These are phyloP conservation scores for Gryganskiella cystojenkinii DNA, from an alignment of 192 early-diverging fungal species.

Conservation along the genomic window DNA sequence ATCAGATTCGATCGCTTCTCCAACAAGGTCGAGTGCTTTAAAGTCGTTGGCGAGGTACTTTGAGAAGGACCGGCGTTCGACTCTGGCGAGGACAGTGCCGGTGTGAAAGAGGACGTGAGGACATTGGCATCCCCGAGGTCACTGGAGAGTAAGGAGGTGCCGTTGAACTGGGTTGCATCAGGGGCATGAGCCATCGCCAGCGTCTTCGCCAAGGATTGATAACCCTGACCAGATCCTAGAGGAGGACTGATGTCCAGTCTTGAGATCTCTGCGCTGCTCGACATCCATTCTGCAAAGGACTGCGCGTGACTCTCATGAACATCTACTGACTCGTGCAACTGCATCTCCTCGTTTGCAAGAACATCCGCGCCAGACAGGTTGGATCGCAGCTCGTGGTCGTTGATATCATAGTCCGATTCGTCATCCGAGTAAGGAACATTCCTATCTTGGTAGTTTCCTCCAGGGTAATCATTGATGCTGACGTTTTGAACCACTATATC, in stretches of 20 bases:
- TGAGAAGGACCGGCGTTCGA: constrained; percentile 4
- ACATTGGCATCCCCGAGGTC: constrained; percentile 14
- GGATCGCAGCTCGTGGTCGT: constrained; percentile 15
- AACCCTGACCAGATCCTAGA: background rate
- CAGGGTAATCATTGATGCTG: constrained; percentile 17
- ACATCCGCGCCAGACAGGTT: constrained; percentile 16
- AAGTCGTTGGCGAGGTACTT: constrained; percentile 8
- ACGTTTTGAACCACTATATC: constrained; percentile 47
- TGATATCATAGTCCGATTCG: constrained; percentile 11
- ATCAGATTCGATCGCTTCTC: constrained; percentile 34
- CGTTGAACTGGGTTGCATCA: background rate
- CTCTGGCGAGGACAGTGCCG: constrained; percentile 27
- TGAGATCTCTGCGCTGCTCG: constrained; percentile 50
- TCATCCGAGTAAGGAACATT: background rate
- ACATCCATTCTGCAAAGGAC: constrained; percentile 55
- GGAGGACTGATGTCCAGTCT: constrained; percentile 44
- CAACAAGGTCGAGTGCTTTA: constrained; percentile 12
- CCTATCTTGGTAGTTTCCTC: background rate
- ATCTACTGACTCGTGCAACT: constrained; percentile 28
- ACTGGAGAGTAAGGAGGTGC: constrained; percentile 10
- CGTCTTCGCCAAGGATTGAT: background rate
- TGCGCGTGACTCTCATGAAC: constrained; percentile 36
- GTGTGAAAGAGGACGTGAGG: constrained; percentile 48
- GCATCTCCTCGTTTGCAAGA: constrained; percentile 34
- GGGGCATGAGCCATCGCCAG: background rate